Conservation (phyloP, 73 alveolate genomes). For the Breviolum minutum region DNA sequence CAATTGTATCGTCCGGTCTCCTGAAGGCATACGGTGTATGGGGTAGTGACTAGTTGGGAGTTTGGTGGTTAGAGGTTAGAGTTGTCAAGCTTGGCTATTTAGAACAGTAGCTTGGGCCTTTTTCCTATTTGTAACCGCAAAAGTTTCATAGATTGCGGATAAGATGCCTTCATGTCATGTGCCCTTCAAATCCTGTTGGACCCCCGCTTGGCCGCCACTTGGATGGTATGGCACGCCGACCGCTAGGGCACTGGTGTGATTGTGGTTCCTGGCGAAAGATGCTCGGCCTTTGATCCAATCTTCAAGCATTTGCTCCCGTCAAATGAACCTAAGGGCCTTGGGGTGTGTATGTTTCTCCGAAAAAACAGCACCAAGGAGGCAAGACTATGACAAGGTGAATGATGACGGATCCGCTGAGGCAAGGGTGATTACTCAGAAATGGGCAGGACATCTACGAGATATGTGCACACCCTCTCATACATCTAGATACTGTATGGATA, state of each 20-base stretch:
- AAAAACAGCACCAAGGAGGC: not conserved
- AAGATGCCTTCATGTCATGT: not conserved
- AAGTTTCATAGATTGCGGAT: not conserved
- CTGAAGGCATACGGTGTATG: not conserved
- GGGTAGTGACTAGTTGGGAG: too few relatives aligned
- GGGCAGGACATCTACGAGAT: not conserved
- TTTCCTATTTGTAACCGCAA: not conserved
- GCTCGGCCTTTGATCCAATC: not conserved
- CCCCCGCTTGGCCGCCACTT: not conserved
- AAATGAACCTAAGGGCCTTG: not conserved
- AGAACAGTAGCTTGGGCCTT: not conserved
- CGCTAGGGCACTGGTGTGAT: slow-evolving; percentile 38
- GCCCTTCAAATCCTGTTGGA: not conserved
- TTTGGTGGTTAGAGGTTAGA: not conserved
- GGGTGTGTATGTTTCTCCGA: not conserved
- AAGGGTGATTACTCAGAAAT: not conserved
- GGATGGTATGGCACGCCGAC: not conserved
- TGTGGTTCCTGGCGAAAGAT: slow-evolving; percentile 42
- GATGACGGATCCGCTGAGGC: slow-evolving; percentile 53
- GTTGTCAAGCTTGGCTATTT: not conserved
- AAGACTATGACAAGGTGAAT: not conserved
- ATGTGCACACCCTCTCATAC: not conserved
- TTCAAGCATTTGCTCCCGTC: too few relatives aligned
- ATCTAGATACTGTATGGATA: not conserved
- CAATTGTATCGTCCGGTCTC: slow-evolving; percentile 28